These are phyloP conservation scores for Macrophomina pseudophaseolina DNA, from an alignment of 2,329 filamentous ascomycete genomes.

Conservation along the genomic window DNA sequence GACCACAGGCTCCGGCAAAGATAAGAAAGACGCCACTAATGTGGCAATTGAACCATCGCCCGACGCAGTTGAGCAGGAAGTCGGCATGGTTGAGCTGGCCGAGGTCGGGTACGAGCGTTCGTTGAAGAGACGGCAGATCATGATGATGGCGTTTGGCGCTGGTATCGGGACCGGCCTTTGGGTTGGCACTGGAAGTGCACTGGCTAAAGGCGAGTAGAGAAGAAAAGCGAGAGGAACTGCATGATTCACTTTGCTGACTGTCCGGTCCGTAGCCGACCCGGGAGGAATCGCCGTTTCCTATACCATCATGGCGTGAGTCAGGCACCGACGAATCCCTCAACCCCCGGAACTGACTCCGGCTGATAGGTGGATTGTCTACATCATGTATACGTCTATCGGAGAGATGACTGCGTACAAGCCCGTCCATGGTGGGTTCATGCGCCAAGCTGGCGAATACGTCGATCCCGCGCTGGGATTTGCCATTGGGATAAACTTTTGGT, in stretches of 20 bases:
- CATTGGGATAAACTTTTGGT: conserved; percentile 27
- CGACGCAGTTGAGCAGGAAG: not conserved
- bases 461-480: conserved; percentile 27
- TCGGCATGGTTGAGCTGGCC: conserved; percentile 11
- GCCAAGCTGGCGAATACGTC: conserved; percentile 26
- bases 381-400: conserved; percentile 26
- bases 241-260: not conserved
- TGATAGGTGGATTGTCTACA: conserved; percentile 17
- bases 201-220: conserved; percentile 10
- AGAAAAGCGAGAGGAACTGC: not conserved
- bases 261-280: conserved; percentile 14
- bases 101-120: conserved; percentile 24
- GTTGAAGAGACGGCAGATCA: conserved; percentile 24
- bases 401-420: conserved; percentile 26
- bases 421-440: conserved; percentile 21
- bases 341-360: not conserved
- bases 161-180: conserved; percentile 25
- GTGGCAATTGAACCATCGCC: conserved; percentile 14
- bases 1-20: not conserved
- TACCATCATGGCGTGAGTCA: conserved; percentile 25
- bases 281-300: conserved; percentile 27
- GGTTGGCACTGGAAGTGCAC: conserved; percentile 26
- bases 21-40: conserved; percentile 2
- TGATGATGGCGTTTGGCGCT: conserved; percentile 27
- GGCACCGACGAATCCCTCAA: not conserved